Conservation (phyloP, 2,329 filamentous ascomycete genomes). For the Massarina eburnea region DNA sequence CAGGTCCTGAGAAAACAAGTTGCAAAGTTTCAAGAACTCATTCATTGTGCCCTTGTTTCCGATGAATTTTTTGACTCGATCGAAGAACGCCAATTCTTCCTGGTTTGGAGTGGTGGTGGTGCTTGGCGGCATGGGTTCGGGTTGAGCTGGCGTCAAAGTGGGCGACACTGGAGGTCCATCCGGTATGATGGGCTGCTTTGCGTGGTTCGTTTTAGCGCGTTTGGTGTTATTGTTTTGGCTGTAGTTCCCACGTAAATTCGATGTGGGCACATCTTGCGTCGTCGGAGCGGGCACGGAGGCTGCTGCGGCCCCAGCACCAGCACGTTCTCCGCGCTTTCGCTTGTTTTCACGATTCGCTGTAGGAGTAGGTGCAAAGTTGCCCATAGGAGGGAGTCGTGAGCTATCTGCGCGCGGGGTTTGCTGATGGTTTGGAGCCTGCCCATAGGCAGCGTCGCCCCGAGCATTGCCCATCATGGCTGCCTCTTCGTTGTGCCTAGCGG, state of each 20-base stretch:
- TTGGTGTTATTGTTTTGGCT: slow-evolving; percentile 34
- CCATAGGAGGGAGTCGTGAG: slow-evolving; percentile 77
- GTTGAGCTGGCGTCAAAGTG: slow-evolving; percentile 83
- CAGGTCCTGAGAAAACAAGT: slow-evolving; percentile 89
- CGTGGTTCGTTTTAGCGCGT: slow-evolving; percentile 69
- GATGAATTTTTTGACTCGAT: slow-evolving; percentile 94
- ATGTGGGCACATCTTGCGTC: slow-evolving; percentile 35
- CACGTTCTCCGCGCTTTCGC: slow-evolving; percentile 70
- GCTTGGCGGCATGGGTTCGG: slow-evolving; percentile 80
- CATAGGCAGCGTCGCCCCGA: slow-evolving; percentile 51
- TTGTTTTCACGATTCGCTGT: slow-evolving; percentile 89
- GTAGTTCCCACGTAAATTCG: slow-evolving; percentile 33
- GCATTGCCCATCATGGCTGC: slow-evolving; percentile 66
- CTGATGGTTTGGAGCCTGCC: slow-evolving; percentile 46
- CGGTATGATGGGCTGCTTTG: slow-evolving; percentile 60
- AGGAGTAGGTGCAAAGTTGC: slow-evolving; percentile 84
- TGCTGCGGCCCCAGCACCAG: slow-evolving; percentile 51
- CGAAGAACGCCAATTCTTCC: slow-evolving; percentile 92
- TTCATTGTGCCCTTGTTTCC: slow-evolving; percentile 89
- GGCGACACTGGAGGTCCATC: slow-evolving; percentile 71
- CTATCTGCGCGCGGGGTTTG: slow-evolving; percentile 53
- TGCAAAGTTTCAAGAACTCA: slow-evolving; percentile 96
- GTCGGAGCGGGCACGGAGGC: slow-evolving; percentile 37
- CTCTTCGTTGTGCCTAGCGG: slow-evolving; percentile 68
- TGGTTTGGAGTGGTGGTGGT: slow-evolving; percentile 71